phyloP scores from a whole-genome alignment of 495 filamentous ascomycete genomes.

The Penicillium arizonense region DNA sequence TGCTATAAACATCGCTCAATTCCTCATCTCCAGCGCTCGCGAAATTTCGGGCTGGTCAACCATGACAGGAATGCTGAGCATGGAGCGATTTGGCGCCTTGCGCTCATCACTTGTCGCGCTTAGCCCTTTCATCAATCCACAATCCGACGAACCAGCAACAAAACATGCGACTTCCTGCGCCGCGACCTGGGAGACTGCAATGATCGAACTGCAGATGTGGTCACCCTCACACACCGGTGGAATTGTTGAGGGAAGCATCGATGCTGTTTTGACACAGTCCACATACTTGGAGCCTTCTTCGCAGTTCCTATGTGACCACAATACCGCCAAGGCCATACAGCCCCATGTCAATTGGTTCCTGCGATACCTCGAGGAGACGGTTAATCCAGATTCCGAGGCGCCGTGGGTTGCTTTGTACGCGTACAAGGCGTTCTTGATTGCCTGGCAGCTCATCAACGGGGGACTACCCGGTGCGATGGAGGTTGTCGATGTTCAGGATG shows the following conservation, averaged over 20 bases:
- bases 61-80: conserved; percentile 36
- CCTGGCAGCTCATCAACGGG: conserved; percentile 32
- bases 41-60: conserved; percentile 40
- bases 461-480: conserved; percentile 28
- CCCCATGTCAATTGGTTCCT: conserved; percentile 39
- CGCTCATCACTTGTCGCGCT: conserved; percentile 30
- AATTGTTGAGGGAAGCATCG: conserved; percentile 30
- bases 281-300: conserved; percentile 25
- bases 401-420: conserved; percentile 38
- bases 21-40: conserved; percentile 36
- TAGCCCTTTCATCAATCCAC: conserved; percentile 23
- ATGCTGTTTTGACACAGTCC: conserved; percentile 26
- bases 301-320: conserved; percentile 24
- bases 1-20: conserved; percentile 37
- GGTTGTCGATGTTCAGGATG: conserved; percentile 25
- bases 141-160: not conserved
- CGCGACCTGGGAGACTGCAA: conserved; percentile 38
- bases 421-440: conserved; percentile 39
- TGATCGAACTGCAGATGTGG: conserved; percentile 39
- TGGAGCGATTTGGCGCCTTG: conserved; percentile 32
- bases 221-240: conserved; percentile 35
- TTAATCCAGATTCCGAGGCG: conserved; percentile 18
- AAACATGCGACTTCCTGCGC: conserved; percentile 9
- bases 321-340: conserved; percentile 25
- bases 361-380: conserved; percentile 27